Base-by-base conservation (phyloP, 768 basidiomycete species). In the Tremella yokohamensis region DNA sequence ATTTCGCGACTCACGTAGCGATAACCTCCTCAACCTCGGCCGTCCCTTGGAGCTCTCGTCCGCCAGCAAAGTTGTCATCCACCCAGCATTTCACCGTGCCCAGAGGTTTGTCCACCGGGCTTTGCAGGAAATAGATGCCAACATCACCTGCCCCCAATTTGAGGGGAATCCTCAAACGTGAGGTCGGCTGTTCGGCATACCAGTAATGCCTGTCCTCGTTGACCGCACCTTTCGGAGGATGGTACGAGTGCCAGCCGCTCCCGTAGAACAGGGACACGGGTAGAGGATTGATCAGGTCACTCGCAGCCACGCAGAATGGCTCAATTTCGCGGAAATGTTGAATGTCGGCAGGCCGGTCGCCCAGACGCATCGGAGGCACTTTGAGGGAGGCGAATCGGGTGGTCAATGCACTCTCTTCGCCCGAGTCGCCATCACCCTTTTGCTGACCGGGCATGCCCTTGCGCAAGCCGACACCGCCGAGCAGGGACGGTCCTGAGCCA, bases 251-350 rank as follows among this genome's bases (percentile, higher is more conserved):
- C 94, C 94, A 99, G 6, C 96, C 96, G 0, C 87, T 86, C 26
- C 92, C 96, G 61, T 87, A 88, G 79, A 98, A 98, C 65, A 97
- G 78, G 26, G 89, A 89, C 0, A 87, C 84, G n/a, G 94, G 94
- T 0, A 98, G 82, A 1, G 96, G 96, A 78, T 98, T 97, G 77
- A 99, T 90, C 52, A 98, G 81, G 75, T 99, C 93, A 77, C 97
- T 94, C n/a, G 96, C 96, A 19, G 86, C 87, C 0, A 90, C 91
- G 76, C 96, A 98, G 79, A 82, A 91, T 7, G 94, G 96, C 39
- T 84, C 82, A 51, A 94, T 84, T 76, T 98, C 96, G 73, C 88
- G 84, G 75, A 87, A 94, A 54, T 77, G 68, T 25, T 73, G 62
- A 24, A 80, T 70, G 56, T 78, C 78, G 57, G 77, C 78, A 2